Evolutionary conservation across 768 basidiomycete genomes (phyloP).

Genomic region (Mycena rebaudengoi): DNA sequence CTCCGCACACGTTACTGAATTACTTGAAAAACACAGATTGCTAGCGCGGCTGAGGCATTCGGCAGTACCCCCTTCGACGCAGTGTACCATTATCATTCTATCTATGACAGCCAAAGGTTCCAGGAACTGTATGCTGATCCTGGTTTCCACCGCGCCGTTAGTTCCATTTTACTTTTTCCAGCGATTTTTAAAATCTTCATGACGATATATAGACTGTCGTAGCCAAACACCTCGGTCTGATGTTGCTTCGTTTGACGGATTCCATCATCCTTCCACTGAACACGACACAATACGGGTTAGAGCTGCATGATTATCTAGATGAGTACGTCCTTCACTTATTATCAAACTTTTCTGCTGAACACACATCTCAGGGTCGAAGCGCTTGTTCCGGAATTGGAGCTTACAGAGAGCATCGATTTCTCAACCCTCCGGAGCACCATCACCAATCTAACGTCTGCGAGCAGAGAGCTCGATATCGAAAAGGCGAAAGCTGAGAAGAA

Average conservation of each 20-base stretch:
- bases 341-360: not conserved
- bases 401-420: slow-evolving; percentile 44
- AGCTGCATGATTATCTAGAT: slow-evolving; percentile 69
- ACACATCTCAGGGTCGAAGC: slow-evolving; percentile 31
- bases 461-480: slow-evolving; percentile 65
- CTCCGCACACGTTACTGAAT: not conserved
- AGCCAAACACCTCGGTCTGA: slow-evolving; percentile 71
- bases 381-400: slow-evolving; percentile 34
- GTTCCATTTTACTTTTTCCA: slow-evolving; percentile 27
- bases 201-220: slow-evolving; percentile 59
- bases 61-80: slow-evolving; percentile 56
- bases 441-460: slow-evolving; percentile 55
- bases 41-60: slow-evolving; percentile 54
- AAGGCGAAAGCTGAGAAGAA: slow-evolving; percentile 62
- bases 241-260: slow-evolving; percentile 69
- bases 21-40: slow-evolving; percentile 44
- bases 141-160: slow-evolving; percentile 75
- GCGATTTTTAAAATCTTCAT: not conserved
- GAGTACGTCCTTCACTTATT: slow-evolving; percentile 54
- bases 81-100: slow-evolving; percentile 79
- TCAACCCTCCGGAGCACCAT: slow-evolving; percentile 56
- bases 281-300: slow-evolving; percentile 77
- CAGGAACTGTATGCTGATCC: slow-evolving; percentile 81
- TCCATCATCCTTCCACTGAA: slow-evolving; percentile 76
- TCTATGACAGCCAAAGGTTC: slow-evolving; percentile 79